A percentile compares a stretch with the other conserved stretches of the same genome.
These are phyloP conservation scores for Chimonanthus praecox DNA, from an alignment of 164 flowering plant genomes.

Conservation along the genomic window DNA sequence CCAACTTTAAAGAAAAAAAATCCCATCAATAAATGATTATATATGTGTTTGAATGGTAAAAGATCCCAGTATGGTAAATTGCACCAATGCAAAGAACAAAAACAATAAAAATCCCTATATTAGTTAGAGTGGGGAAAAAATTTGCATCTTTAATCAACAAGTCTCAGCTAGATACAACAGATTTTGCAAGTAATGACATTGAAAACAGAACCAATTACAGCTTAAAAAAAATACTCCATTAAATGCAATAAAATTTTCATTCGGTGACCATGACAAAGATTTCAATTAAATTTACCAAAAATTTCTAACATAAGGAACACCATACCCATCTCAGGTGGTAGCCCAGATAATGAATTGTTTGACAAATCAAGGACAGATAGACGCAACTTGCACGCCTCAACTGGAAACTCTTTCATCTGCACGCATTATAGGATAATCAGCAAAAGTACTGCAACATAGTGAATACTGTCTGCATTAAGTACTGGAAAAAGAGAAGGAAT, in stretches of 20 bases:
- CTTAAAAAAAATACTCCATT: too few relatives aligned
- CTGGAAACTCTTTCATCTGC: slow-evolving; percentile 87
- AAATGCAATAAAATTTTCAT: not conserved
- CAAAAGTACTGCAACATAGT: not conserved
- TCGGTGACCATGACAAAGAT: too few relatives aligned
- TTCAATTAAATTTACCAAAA: too few relatives aligned
- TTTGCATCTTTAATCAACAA: not conserved
- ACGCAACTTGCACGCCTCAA: slow-evolving; percentile 76
- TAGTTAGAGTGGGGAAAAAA: too few relatives aligned
- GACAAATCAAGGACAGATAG: slow-evolving; percentile 86
- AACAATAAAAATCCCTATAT: not conserved
- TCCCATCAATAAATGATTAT: too few relatives aligned
- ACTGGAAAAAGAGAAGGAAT: not conserved
- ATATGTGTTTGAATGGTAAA: too few relatives aligned
- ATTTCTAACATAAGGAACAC: not conserved
- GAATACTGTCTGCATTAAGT: not conserved
- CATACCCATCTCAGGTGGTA: slow-evolving; percentile 87
- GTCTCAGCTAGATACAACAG: not conserved
- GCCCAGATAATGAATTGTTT: slow-evolving; percentile 81
- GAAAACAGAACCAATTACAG: not conserved
- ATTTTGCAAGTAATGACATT: not conserved
- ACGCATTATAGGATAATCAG: slow-evolving; percentile 16
- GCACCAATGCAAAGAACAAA: not conserved
- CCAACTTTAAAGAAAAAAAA: not conserved
- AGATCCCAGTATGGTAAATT: not conserved